Evolutionary conservation across 306 rosid genomes (phyloP).

Genomic region (Cicer yamashitae): DNA sequence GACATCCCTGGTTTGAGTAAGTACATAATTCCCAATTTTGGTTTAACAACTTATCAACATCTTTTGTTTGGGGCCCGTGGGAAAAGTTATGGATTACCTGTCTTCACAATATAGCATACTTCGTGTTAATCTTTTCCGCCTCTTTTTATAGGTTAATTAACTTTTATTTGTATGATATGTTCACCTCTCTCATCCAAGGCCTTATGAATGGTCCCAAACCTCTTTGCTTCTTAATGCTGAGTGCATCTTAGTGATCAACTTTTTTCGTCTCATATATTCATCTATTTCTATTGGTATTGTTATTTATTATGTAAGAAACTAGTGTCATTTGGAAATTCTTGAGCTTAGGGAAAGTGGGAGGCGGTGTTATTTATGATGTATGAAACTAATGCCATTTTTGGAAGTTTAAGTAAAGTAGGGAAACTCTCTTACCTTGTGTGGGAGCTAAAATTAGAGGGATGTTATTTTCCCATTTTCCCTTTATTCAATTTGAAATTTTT

Average conservation of each 20-base stretch:
- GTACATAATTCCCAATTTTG: slow-evolving; percentile 45
- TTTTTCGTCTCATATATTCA: background rate
- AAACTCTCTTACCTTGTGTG: slow-evolving; percentile 19
- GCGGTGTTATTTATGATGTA: background rate
- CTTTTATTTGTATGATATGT: slow-evolving; percentile 23
- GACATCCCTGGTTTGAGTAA: slow-evolving; percentile 96
- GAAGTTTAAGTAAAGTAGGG: slow-evolving; percentile 18
- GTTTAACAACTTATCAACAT: slow-evolving; percentile 22
- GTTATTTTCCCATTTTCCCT: slow-evolving; percentile 32
- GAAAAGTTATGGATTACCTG: slow-evolving; percentile 37
- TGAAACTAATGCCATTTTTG: background rate
- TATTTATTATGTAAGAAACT: slow-evolving; percentile 7
- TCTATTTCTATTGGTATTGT: slow-evolving; percentile 24
- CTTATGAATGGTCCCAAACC: background rate
- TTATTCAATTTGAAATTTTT: background rate
- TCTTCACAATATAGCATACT: slow-evolving; percentile 29
- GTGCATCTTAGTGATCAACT: background rate
- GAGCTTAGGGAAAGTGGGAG: slow-evolving; percentile 4
- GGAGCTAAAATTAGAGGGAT: slow-evolving; percentile 18
- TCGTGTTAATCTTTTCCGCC: slow-evolving; percentile 4
- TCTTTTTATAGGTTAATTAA: slow-evolving; percentile 21
- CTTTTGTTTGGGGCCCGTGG: slow-evolving; percentile 21
- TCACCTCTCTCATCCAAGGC: slow-evolving; percentile 4
- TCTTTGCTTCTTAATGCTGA: slow-evolving; percentile 19
- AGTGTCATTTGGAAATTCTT: slow-evolving; percentile 31